These are phyloP conservation scores for Melaleuca quinquenervia DNA, from an alignment of 345 rosid species.

Conservation along the genomic window DNA sequence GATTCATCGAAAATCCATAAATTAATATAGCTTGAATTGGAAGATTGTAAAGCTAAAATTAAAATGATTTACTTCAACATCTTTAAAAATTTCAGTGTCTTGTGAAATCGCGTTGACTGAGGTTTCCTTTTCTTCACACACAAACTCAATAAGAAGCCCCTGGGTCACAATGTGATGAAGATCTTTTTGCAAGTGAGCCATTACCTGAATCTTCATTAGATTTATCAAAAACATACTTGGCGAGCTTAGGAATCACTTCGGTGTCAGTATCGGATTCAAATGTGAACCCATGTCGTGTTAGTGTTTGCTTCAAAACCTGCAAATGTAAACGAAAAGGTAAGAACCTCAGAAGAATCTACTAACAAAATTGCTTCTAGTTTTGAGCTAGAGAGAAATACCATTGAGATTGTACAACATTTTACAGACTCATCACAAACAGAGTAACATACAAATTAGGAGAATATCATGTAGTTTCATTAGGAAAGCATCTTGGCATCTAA, in stretches of 20 bases:
- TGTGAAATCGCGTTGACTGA: not conserved
- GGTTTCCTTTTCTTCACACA: not conserved
- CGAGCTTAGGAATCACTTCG: constrained; percentile 96
- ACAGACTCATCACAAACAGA: not conserved
- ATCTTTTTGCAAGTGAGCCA: not conserved
- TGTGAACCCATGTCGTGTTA: constrained; percentile 73
- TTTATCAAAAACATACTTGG: constrained; percentile 78
- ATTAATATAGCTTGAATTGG: not conserved
- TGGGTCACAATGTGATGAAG: not conserved
- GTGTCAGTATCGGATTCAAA: constrained; percentile 94
- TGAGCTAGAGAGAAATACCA: not conserved
- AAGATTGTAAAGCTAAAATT: not conserved
- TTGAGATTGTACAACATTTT: not conserved
- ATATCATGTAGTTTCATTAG: not conserved
- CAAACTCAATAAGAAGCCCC: not conserved
- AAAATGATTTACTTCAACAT: not conserved
- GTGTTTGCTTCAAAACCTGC: constrained; percentile 70
- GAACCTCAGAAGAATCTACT: not conserved
- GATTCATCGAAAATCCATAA: not conserved
- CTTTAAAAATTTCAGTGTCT: not conserved
- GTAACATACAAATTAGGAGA: not conserved
- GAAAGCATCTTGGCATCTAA: not conserved
- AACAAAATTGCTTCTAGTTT: not conserved
- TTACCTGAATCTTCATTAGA: constrained; percentile 42
- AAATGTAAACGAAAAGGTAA: not conserved